Evolutionary conservation across 2,329 filamentous ascomycete species (phyloP).

Genomic region (Talaromyces sp.): DNA sequence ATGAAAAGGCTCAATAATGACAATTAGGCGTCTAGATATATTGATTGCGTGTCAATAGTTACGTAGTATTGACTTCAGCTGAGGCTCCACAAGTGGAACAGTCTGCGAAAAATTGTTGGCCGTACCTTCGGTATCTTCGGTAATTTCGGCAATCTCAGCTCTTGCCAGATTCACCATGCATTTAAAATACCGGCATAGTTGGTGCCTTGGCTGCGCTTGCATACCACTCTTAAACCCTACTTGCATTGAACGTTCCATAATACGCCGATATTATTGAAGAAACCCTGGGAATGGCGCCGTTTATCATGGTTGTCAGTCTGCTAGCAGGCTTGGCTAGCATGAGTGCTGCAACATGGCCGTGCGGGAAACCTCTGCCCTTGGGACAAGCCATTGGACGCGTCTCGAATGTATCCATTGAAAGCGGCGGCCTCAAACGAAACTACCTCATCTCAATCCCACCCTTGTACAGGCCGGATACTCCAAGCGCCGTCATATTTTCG

Average conservation of each 20-base stretch:
- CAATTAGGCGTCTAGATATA: too few relatives aligned
- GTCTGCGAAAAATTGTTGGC: background rate
- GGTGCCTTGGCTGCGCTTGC: background rate
- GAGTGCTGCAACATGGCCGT: background rate
- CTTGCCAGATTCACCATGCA: background rate
- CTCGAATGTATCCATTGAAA: background rate
- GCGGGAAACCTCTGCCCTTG: background rate
- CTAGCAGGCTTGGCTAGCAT: background rate
- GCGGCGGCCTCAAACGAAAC: background rate
- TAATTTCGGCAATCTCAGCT: background rate
- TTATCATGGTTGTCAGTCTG: background rate
- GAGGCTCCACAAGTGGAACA: too few relatives aligned
- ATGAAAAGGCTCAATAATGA: too few relatives aligned
- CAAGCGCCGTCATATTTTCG: background rate
- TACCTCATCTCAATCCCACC: background rate
- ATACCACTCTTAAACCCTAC: background rate
- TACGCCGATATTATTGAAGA: background rate
- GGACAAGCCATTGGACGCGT: background rate
- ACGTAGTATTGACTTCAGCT: too few relatives aligned
- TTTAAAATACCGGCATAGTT: background rate
- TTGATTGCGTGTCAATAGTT: too few relatives aligned
- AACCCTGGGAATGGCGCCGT: background rate
- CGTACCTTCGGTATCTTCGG: background rate
- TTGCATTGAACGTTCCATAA: background rate
- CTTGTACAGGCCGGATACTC: background rate